Evolutionary conservation across 441 rosid genomes (phyloP), one percentile per base, ranked within the genome.

Genomic region (Populus hybrid): DNA sequence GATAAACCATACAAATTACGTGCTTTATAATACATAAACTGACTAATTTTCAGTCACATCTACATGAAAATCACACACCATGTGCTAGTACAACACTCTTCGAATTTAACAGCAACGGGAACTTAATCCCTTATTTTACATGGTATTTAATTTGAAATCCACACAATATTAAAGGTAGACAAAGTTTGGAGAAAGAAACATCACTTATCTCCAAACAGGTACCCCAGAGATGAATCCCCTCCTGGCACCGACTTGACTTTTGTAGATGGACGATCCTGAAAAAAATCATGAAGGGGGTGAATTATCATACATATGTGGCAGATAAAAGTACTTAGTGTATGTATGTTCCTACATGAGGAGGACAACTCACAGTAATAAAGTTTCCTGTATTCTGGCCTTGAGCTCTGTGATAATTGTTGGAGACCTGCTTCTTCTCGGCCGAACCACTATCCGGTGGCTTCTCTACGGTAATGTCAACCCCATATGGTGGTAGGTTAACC

Each of bases 241-340:
- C 95, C 98, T 5, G 95, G 97, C 82, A 81, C 98, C 24, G 98
- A 92, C 76, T 89, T 90, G 72, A 93, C 97, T 79, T 85, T 90
- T 10, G 98, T 93, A 1, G 95, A 87, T 18, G 97, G 97, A 64
- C 97, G 94, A 84, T 87, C 98, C 97, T 93, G 87, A 75, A 76
- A 70, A 70, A 70, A 46, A 4, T 18, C n/a, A 77, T 8, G 34
- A 10, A 10, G 18, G 54, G 23, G 12, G 66, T 35, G 24, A 34
- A 67, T 28, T 30, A 46, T 40, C 42, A 57, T 18, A 12, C 50
- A 32, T 73, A 10, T 16, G 30, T 28, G 57, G 38, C 21, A 35
- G 64, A 75, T 26, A 76, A 28, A 73, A 10, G 35, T 21, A 40
- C 21, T 59, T 35, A 12, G 20, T 5, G 57, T 14, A 46, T 46